Conservation (phyloP, 148 eudicot species). For the Rhododendron ferrugineum region DNA sequence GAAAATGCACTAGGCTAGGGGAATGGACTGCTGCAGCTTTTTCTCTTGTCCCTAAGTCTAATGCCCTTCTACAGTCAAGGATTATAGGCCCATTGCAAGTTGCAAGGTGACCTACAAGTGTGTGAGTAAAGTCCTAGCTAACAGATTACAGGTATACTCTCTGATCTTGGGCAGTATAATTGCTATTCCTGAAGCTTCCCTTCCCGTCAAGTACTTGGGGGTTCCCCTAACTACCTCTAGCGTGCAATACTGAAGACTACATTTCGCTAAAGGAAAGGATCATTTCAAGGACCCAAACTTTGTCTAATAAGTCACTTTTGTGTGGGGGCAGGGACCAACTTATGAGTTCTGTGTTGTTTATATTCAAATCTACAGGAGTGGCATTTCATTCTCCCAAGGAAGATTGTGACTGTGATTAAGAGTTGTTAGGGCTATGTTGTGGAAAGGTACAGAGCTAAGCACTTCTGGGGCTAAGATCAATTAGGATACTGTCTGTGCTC, state of each 20-base stretch:
- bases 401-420: not conserved
- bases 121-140: not conserved
- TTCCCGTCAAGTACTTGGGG: not conserved
- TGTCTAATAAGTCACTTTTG: not conserved
- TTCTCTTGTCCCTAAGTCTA: not conserved
- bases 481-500: not conserved
- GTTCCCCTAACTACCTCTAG: not conserved
- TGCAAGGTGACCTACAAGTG: not conserved
- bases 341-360: not conserved
- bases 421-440: not conserved
- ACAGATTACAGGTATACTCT: not conserved
- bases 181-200: not conserved
- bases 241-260: not conserved
- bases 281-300: not conserved
- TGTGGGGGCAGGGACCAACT: not conserved
- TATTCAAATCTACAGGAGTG: not conserved
- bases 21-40: not conserved
- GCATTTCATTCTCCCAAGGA: not conserved
- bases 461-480: not conserved
- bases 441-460: not conserved
- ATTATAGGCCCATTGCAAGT: not conserved
- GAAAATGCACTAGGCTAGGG: not conserved
- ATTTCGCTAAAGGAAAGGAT: not conserved
- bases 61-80: not conserved
- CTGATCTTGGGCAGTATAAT: not conserved